phyloP scores from a whole-genome alignment of 169 alveolate species.

The Babesia caballi region DNA sequence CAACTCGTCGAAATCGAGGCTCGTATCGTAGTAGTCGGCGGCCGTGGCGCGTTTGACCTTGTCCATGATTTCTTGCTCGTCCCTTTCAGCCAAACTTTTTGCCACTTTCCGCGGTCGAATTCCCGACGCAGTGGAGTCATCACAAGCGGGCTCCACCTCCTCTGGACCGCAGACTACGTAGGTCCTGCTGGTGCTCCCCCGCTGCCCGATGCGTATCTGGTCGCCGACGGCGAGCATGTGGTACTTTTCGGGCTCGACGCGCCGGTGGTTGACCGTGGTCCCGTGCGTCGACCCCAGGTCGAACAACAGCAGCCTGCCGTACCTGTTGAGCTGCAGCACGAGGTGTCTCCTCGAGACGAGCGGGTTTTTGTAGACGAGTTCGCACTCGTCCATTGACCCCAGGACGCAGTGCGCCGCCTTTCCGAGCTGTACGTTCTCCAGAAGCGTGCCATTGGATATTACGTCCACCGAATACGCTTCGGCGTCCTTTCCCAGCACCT shows the following conservation, averaged over 20 bases:
- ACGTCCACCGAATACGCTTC: slow-evolving; percentile 17
- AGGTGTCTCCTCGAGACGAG: slow-evolving; percentile 59
- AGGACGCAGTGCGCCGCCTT: slow-evolving; percentile 27
- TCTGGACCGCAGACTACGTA: slow-evolving; percentile 35
- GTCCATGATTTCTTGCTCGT: slow-evolving; percentile 32
- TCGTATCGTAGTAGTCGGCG: slow-evolving; percentile 56
- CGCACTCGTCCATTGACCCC: slow-evolving; percentile 66
- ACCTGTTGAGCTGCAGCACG: slow-evolving; percentile 47
- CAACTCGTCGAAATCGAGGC: slow-evolving; percentile 46
- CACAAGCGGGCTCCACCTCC: background rate
- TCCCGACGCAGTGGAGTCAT: background rate
- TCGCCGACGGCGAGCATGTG: slow-evolving; percentile 48
- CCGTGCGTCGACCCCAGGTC: slow-evolving; percentile 57
- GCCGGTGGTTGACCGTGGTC: slow-evolving; percentile 56
- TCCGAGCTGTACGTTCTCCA: slow-evolving; percentile 31
- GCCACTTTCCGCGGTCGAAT: background rate
- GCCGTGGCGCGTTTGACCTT: slow-evolving; percentile 19
- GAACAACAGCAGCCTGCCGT: slow-evolving; percentile 34
- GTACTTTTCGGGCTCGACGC: slow-evolving; percentile 39
- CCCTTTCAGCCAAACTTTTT: slow-evolving; percentile 1
- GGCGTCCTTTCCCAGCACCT: slow-evolving; percentile 1
- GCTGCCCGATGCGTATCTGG: slow-evolving; percentile 58
- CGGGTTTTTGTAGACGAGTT: slow-evolving; percentile 53
- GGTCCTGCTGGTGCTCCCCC: slow-evolving; percentile 45
- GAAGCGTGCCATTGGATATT: slow-evolving; percentile 44